Evolutionary conservation across 768 basidiomycete genomes (phyloP), one percentile per base, ranked within the genome.

Genomic region (Kwoniella dendrophila): DNA sequence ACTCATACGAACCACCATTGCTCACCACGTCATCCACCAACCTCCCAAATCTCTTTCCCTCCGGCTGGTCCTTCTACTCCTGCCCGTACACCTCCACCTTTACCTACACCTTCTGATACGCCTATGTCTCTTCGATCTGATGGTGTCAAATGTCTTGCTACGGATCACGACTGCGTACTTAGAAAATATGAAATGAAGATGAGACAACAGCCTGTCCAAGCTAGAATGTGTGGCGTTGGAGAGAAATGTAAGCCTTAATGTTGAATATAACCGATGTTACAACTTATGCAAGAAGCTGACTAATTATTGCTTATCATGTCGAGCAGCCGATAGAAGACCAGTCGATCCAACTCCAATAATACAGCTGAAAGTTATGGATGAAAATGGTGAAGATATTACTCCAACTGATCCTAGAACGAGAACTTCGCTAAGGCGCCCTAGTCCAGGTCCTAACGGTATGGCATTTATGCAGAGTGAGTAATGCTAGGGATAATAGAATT

Each of bases 341-440:
- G 92, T 97, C 75, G 93, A 97, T 82, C 94, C 94, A 0, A 92
- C 93, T 0, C 93, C 94, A 18, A 93, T 97, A 80, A 87, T 97
- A n/a, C 92, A 95, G 78, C 86, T 97, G 7, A 87, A 89, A 56
- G 90, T 96, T 56, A 83, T 90, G 69, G 89, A 92, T 80, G 87
- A 41, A 8, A 61, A 73, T 26, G 69, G 62, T 20, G 66, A 70
- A 10, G 66, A 68, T 36, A 56, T 65, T 50, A 69, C 58, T 26
- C 32, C 44, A 27, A 38, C 45, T 22, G 62, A 59, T 51, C 59
- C 48, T 7, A 38, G 51, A 54, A 43, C 53, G 20, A 47, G 59
- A 26, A 60, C 26, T 43, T 26, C 58, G 44, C 34, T 68, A 11
- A 50, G 59, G 12, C 53, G 65, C 26, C 65, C 68, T 10, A 65